Evolutionary conservation across 345 rosid species (phyloP).

Genomic region (Eucalyptus guilfoylei): DNA sequence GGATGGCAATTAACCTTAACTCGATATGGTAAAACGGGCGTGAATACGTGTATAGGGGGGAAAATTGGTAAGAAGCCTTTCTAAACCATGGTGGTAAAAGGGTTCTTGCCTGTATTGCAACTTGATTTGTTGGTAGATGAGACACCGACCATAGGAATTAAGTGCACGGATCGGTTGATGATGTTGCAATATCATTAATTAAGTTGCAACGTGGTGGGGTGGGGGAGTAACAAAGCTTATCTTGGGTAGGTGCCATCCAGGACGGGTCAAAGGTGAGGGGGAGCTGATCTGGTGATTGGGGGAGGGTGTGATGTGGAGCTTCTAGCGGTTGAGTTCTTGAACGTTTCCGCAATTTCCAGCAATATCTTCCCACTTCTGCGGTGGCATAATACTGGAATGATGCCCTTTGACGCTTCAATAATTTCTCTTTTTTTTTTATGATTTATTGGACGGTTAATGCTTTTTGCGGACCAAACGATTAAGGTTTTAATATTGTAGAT

Average conservation of each 20-base stretch:
- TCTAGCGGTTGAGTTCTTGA: background rate
- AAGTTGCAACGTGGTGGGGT: background rate
- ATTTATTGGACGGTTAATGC: background rate
- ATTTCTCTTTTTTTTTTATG: background rate
- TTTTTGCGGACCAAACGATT: background rate
- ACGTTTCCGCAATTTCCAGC: background rate
- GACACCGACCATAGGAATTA: background rate
- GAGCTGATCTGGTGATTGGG: background rate
- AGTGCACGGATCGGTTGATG: background rate
- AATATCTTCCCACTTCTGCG: background rate
- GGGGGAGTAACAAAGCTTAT: background rate
- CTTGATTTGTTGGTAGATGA: background rate
- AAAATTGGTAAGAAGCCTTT: background rate
- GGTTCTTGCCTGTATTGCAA: background rate
- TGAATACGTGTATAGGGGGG: background rate
- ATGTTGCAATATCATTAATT: background rate
- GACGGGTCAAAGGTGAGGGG: conserved; percentile 15
- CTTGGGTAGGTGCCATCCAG: background rate
- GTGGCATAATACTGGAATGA: background rate
- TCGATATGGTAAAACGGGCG: background rate
- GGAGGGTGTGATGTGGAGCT: background rate
- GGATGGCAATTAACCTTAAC: background rate
- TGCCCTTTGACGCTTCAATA: background rate
- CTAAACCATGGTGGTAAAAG: background rate
- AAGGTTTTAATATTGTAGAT: background rate